phyloP scores from a whole-genome alignment of 139 green algal genomes.

The Astrephomene gubernaculifera region DNA sequence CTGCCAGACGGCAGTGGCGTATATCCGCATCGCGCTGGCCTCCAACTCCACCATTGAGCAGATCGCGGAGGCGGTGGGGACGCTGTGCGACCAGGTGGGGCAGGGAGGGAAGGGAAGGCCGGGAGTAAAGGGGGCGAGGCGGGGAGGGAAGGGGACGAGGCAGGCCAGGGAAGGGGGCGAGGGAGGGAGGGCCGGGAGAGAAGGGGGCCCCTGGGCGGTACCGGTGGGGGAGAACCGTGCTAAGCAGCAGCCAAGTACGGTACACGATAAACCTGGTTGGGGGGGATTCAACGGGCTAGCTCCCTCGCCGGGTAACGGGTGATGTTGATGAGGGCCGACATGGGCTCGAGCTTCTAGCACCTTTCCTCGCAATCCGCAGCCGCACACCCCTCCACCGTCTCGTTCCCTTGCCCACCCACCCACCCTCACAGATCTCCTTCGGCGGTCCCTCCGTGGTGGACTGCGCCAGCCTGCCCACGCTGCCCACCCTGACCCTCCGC shows the following conservation, averaged over 20 bases:
- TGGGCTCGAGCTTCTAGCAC: no score
- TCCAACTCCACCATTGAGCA: conserved; percentile 84
- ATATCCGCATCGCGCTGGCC: conserved; percentile 81
- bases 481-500: conserved; percentile 78
- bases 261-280: no score
- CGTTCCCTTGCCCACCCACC: neutral
- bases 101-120: neutral
- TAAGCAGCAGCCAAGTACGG: no score
- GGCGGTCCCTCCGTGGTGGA: conserved; percentile 84
- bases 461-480: conserved; percentile 78
- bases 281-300: no score
- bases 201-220: neutral
- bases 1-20: conserved; percentile 86
- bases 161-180: no score
- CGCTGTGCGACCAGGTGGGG: conserved; percentile 53
- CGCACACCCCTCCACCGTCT: neutral
- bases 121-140: neutral
- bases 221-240: no score
- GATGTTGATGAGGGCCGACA: no score
- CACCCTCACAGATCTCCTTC: conserved; percentile 61
- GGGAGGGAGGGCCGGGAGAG: neutral
- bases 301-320: no score
- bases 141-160: neutral
- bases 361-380: no score
- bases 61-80: conserved; percentile 64